Conservation (phyloP, 148 eudicot species). For the Diospyros kaki region DNA sequence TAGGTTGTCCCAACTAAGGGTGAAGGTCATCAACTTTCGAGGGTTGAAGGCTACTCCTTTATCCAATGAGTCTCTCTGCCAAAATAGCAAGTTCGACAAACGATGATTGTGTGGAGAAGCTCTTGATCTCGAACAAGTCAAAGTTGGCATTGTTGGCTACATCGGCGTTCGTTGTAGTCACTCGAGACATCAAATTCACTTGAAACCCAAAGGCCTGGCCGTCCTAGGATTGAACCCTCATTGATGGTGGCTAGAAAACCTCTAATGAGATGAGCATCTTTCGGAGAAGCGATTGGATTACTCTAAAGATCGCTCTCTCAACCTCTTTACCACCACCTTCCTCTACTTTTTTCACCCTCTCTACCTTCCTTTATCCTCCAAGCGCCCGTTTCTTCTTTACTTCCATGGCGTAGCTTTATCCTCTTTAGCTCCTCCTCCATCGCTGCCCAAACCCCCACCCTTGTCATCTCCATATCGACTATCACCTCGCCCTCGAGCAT, state of each 20-base stretch:
- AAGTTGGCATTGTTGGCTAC: slow-evolving; percentile 76
- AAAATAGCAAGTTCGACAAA: slow-evolving; percentile 32
- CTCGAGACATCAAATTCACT: slow-evolving; percentile 39
- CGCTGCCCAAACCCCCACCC: slow-evolving; percentile 41
- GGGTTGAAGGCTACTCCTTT: slow-evolving; percentile 31
- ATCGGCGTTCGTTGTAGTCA: slow-evolving; percentile 54
- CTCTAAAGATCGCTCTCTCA: slow-evolving; percentile 63
- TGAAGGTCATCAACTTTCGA: slow-evolving; percentile 11
- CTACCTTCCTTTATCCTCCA: slow-evolving; percentile 15
- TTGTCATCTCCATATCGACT: slow-evolving; percentile 65
- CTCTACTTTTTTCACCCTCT: slow-evolving; percentile 62
- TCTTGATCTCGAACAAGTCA: slow-evolving; percentile 79
- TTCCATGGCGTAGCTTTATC: slow-evolving; percentile 77
- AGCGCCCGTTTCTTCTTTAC: slow-evolving; percentile 59
- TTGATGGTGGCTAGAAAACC: slow-evolving; percentile 49
- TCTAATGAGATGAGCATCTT: slow-evolving; percentile 65
- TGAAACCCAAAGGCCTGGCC: slow-evolving; percentile 18
- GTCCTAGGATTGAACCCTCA: background rate
- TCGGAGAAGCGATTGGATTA: background rate
- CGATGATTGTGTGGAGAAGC: slow-evolving; percentile 46
- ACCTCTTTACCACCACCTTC: slow-evolving; percentile 45
- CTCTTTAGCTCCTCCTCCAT: slow-evolving; percentile 41
- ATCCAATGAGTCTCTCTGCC: slow-evolving; percentile 47
- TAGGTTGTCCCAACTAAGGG: slow-evolving; percentile 5
- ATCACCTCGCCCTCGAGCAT: slow-evolving; percentile 73